Base-by-base conservation (phyloP, 2,329 filamentous ascomycete species). In the Colletotrichum tofieldiae region DNA sequence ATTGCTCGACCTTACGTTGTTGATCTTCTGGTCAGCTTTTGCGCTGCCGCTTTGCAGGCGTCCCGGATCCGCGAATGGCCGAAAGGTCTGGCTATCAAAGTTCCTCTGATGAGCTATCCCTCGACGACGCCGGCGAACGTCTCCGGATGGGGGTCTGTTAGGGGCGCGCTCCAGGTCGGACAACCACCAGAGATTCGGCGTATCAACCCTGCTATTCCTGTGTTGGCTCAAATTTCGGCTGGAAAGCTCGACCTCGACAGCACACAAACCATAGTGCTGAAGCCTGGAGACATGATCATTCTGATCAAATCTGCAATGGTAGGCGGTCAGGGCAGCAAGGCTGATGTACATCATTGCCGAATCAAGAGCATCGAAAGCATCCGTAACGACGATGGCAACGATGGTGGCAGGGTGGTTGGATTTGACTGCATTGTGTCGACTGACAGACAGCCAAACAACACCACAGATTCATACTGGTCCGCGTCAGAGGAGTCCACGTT, bases 21-120 rank as follows among this genome's bases (percentile, higher is more conserved):
- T 16, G 95, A 98, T 78, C 86, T 98, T 2, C 87, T 98, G 0
- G 82, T 97, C 58, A 95, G 91, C 80, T 93, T 98, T 78, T 95
- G 94, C 79, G 96, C 95, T 78, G 78, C 84, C 16, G 89, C 90
- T 58, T 85, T 91, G 7, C 69, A 71, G 12, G 73, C 60, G 16
- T 81, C 80, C 43, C 80, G 75, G 1, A 80, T 87, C 29, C 84
- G 86, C 8, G 81, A 85, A 47, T 83, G 85, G 64, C 87, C 87
- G 0, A 73, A 75, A 0, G 86, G 86, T 0, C 76, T 87, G 18
- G 76, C 75, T 2, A 76, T 86, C n/a, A 82, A 79, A 60, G 80
- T 81, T 12, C 78, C 80, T 16, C 14, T 65, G 14, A 41, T 56
- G 16, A 39, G 23, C 43, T 5, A 32, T 5, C 35, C 14, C n/a